Conservation (phyloP, 768 basidiomycete genomes). For the Mycena kentingensis region DNA sequence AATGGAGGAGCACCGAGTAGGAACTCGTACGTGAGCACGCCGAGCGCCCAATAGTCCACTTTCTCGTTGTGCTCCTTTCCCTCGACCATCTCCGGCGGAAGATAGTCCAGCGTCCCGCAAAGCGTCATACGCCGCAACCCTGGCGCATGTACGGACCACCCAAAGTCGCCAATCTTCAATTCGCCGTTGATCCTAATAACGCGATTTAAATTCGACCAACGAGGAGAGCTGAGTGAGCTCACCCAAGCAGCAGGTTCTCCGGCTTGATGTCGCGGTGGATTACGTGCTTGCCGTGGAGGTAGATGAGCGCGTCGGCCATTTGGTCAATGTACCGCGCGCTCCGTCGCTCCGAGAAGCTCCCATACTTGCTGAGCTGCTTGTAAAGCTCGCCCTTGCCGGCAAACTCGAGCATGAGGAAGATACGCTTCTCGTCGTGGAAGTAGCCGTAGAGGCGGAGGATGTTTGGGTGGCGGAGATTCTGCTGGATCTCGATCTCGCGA, state of each 20-base stretch:
- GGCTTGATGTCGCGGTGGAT: conserved; percentile 99
- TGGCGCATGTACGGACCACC: conserved; percentile 94
- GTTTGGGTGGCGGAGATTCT: conserved; percentile 93
- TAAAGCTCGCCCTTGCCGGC: conserved; percentile 97
- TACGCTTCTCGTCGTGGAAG: conserved; percentile 97
- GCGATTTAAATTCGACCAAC: no score
- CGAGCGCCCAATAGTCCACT: conserved; percentile 95
- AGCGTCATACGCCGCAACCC: conserved; percentile 86
- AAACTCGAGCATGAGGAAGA: conserved; percentile 98
- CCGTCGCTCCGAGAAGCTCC: conserved; percentile 85
- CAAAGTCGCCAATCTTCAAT: conserved; percentile 97
- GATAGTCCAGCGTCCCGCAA: conserved; percentile 94
- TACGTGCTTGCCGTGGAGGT: conserved; percentile 94
- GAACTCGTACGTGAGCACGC: conserved; percentile 94
- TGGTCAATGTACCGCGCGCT: conserved; percentile 92
- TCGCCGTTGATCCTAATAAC: conserved; percentile 95
- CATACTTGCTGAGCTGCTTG: conserved; percentile 87
- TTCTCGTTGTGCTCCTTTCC: conserved; percentile 83
- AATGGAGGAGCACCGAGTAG: conserved; percentile 65
- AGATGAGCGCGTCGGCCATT: conserved; percentile 94
- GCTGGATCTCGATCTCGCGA: conserved; percentile 97
- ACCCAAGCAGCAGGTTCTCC: conserved; percentile 93
- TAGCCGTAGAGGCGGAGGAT: conserved; percentile 93
- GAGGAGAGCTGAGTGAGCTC: no score
- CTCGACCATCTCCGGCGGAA: conserved; percentile 99